These are phyloP conservation scores for Exophiala lecanii-corni DNA, from an alignment of 2,329 filamentous ascomycete species.

Conservation along the genomic window DNA sequence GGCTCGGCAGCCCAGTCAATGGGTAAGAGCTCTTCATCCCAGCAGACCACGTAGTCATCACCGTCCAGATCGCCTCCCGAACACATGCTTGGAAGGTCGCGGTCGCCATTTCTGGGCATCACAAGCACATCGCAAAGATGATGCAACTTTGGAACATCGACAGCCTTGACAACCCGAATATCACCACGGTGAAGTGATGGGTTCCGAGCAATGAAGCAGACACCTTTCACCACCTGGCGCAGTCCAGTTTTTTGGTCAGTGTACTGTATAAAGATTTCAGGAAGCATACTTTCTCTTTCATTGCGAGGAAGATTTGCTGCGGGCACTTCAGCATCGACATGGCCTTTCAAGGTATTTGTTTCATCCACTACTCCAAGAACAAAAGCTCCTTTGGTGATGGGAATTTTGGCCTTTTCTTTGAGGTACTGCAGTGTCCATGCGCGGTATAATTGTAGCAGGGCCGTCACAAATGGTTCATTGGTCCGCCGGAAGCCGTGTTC, in stretches of 20 bases:
- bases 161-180: conserved; percentile 78
- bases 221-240: conserved; percentile 65
- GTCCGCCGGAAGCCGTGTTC: conserved; percentile 69
- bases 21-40: conserved; percentile 74
- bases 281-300: conserved; percentile 53
- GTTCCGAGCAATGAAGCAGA: conserved; percentile 84
- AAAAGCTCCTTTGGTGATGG: conserved; percentile 77
- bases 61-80: conserved; percentile 94
- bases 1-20: conserved; percentile 64
- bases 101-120: conserved; percentile 75
- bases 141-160: conserved; percentile 66
- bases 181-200: conserved; percentile 92
- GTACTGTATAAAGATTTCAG: conserved; percentile 87
- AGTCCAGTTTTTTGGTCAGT: conserved; percentile 53
- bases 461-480: conserved; percentile 75
- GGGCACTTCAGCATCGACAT: conserved; percentile 46
- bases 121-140: conserved; percentile 84
- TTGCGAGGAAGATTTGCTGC: conserved; percentile 28
- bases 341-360: conserved; percentile 67
- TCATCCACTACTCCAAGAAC: conserved; percentile 88
- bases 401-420: conserved; percentile 86
- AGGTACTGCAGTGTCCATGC: conserved; percentile 84
- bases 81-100: conserved; percentile 86
- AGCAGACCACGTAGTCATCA: conserved; percentile 91
- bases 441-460: conserved; percentile 76